A percentile compares a stretch with the other conserved stretches of the same genome.
Conservation (phyloP, 768 basidiomycete species). For the Collybiopsis confluens region DNA sequence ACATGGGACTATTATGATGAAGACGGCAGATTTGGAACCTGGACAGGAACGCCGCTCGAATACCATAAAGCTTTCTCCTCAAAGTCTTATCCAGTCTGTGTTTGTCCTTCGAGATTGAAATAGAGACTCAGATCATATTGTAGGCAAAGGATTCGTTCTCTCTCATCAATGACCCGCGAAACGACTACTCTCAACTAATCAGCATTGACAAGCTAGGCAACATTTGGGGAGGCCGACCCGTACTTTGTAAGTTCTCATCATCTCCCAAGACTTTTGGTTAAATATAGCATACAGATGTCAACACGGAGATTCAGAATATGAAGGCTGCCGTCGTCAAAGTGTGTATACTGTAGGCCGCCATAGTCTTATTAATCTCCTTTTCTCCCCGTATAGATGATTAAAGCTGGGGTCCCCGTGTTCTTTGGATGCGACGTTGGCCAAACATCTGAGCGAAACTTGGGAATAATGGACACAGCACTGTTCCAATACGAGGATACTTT, state of each 20-base stretch:
- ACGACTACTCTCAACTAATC: conserved; percentile 77
- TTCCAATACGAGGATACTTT: conserved; percentile 87
- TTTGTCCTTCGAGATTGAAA: background rate
- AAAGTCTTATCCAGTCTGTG: conserved; percentile 50
- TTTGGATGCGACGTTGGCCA: conserved; percentile 97
- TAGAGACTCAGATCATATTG: conserved; percentile 8
- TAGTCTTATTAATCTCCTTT: background rate
- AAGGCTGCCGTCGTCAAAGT: conserved; percentile 79
- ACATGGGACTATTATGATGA: conserved; percentile 88
- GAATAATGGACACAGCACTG: conserved; percentile 84
- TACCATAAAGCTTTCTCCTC: conserved; percentile 68
- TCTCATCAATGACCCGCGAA: conserved; percentile 92
- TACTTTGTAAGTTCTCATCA: conserved; percentile 59
- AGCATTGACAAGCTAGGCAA: conserved; percentile 93
- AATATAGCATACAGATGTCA: conserved; percentile 71
- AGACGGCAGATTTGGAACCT: conserved; percentile 66
- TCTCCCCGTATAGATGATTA: conserved; percentile 50
- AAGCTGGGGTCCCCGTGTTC: conserved; percentile 86
- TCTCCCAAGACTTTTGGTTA: background rate
- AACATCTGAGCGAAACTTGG: conserved; percentile 62
- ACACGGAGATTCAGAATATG: conserved; percentile 77
- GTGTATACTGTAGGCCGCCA: conserved; percentile 2
- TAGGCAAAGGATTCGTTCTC: conserved; percentile 80
- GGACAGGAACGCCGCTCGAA: conserved; percentile 79
- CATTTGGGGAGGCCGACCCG: conserved; percentile 80